A percentile compares a stretch with the other conserved stretches of the same genome.
Evolutionary conservation across 202 grass and related monocot genomes (phyloP).

Genomic region (Panicum hallii): DNA sequence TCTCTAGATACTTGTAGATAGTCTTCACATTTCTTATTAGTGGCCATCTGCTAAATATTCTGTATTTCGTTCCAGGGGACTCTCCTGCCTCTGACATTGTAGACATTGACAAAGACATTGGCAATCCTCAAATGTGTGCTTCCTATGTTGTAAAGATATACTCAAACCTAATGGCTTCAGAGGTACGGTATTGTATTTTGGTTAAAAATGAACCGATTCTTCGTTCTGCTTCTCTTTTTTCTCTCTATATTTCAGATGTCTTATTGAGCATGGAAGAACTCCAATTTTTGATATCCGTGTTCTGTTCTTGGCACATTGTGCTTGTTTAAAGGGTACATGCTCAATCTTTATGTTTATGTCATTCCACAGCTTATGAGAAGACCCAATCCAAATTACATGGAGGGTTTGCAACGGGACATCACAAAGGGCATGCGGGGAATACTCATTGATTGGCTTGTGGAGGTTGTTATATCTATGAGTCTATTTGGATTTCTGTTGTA

Average conservation of each 20-base stretch:
- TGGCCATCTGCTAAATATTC: conserved; percentile 36
- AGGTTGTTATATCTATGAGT: conserved; percentile 56
- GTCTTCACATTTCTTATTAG: conserved; percentile 9
- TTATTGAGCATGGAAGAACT: conserved; percentile 24
- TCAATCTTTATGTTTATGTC: conserved; percentile 37
- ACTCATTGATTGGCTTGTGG: conserved; percentile 97
- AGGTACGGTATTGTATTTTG: conserved; percentile 64
- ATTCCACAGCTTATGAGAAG: conserved; percentile 83
- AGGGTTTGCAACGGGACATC: conserved; percentile 80
- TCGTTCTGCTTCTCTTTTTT: conserved; percentile 22
- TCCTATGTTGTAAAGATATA: conserved; percentile 81
- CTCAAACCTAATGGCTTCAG: conserved; percentile 69
- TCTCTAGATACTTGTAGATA: conserved; percentile 24
- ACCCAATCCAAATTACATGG: conserved; percentile 79
- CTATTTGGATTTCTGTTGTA: conserved; percentile 28
- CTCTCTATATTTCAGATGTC: conserved; percentile 20
- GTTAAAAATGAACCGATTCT: conserved; percentile 22
- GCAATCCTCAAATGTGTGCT: conserved; percentile 86
- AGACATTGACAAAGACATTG: conserved; percentile 78
- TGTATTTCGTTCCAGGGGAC: conserved; percentile 63
- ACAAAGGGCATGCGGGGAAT: conserved; percentile 90
- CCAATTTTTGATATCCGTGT: conserved; percentile 35
- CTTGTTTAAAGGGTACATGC: conserved; percentile 17
- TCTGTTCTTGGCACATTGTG: conserved; percentile 20
- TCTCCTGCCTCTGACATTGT: conserved; percentile 52